phyloP scores from a whole-genome alignment of 345 rosid species.

The Nephelium lappaceum region DNA sequence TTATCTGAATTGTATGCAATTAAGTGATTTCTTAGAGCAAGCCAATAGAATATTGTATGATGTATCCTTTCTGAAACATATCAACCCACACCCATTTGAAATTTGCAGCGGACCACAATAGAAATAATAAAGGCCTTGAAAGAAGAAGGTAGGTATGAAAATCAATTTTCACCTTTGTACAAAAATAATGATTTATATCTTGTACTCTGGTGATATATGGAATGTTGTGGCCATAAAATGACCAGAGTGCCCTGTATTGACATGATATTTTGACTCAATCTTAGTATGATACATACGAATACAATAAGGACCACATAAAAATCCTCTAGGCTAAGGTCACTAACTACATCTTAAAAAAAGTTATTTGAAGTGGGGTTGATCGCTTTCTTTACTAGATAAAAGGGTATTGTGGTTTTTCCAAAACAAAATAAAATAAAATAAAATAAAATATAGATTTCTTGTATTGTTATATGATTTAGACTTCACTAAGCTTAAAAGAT shows the following conservation, averaged over 20 bases:
- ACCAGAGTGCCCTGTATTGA: constrained; percentile 23
- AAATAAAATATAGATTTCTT: background rate
- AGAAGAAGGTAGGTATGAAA: constrained; percentile 14
- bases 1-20: background rate
- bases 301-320: constrained; percentile 21
- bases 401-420: background rate
- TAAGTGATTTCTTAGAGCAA: background rate
- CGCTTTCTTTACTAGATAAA: constrained; percentile 24
- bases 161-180: constrained; percentile 6
- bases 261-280: constrained; percentile 14
- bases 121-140: background rate
- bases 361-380: constrained; percentile 10
- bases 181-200: constrained; percentile 10
- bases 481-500: constrained; percentile 23
- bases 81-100: background rate
- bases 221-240: constrained; percentile 33
- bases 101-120: background rate
- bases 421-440: too few species aligned
- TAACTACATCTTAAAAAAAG: background rate
- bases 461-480: constrained; percentile 30
- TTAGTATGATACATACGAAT: background rate
- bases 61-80: background rate
- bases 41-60: background rate
- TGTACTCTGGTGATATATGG: background rate
- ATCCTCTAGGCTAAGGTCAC: background rate